A percentile compares a stretch with the other conserved stretches of the same genome.
These are phyloP conservation scores for Zelonia costaricensis DNA, from an alignment of 208 protist genomes.

Conservation along the genomic window DNA sequence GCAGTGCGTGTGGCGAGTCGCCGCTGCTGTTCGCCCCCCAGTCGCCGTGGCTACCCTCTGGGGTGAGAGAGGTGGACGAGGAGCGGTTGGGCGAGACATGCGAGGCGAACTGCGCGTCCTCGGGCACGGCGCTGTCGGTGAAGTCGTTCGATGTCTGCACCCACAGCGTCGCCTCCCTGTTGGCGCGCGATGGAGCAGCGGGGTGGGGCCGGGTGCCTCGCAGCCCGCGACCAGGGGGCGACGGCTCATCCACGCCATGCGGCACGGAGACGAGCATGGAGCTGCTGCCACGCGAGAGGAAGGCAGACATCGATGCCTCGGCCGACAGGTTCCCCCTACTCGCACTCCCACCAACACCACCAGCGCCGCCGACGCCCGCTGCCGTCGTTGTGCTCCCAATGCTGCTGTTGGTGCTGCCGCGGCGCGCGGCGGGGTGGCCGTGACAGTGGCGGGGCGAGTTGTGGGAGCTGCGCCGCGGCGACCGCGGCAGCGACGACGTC, in stretches of 20 bases:
- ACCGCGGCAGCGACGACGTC: no score
- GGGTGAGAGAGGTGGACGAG: not conserved
- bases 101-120: not conserved
- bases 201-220: no score
- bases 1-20: not conserved
- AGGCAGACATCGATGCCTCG: not conserved
- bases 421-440: not conserved
- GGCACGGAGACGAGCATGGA: not conserved
- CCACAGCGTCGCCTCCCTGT: not conserved
- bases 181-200: no score
- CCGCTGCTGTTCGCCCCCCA: no score
- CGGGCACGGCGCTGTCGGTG: not conserved
- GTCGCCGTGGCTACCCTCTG: not conserved
- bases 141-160: conserved; percentile 1
- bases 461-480: no score
- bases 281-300: not conserved
- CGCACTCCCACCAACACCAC: no score
- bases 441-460: not conserved
- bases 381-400: not conserved
- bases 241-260: no score
- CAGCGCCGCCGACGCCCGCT: no score
- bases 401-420: not conserved
- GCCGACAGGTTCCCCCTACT: no score
- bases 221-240: no score
- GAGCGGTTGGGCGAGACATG: no score